A percentile compares a stretch with the other conserved stretches of the same genome.
phyloP scores from a whole-genome alignment of 192 early-diverging fungal species.

The Umbelopsis isabellina region DNA sequence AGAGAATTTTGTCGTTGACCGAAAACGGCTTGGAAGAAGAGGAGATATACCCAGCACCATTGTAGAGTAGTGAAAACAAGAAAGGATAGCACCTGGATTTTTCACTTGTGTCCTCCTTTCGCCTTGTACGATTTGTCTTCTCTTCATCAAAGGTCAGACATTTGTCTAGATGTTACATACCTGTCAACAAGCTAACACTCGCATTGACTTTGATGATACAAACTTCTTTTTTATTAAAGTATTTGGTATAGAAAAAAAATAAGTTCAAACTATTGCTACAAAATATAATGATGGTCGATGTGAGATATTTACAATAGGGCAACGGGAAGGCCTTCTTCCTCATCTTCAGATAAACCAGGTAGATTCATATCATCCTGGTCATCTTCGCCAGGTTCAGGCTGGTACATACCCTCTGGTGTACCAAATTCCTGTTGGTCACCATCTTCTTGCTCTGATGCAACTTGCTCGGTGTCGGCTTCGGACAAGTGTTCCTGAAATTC shows the following conservation, averaged over 20 bases:
- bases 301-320: constrained; percentile 3
- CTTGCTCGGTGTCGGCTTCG: constrained; percentile 5
- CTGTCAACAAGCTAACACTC: no score
- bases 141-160: no score
- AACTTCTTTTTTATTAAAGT: no score
- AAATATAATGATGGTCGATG: not conserved
- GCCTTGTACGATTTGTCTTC: not conserved
- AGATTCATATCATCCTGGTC: constrained; percentile 13
- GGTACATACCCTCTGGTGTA: not conserved
- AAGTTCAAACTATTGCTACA: no score
- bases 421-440: not conserved
- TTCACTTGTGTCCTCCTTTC: not conserved
- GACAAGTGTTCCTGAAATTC: constrained; percentile 16
- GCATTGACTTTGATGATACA: no score
- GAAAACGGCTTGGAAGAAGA: constrained; percentile 15
- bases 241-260: no score
- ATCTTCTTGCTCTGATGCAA: constrained; percentile 3
- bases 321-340: constrained; percentile 4
- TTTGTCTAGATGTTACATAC: no score
- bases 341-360: constrained; percentile 8
- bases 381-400: not conserved
- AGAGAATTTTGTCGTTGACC: constrained; percentile 41
- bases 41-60: constrained; percentile 15
- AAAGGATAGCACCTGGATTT: not conserved
- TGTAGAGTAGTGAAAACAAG: not conserved